Conservation (phyloP, 148 eudicot genomes). For the Linanthus parryae region DNA sequence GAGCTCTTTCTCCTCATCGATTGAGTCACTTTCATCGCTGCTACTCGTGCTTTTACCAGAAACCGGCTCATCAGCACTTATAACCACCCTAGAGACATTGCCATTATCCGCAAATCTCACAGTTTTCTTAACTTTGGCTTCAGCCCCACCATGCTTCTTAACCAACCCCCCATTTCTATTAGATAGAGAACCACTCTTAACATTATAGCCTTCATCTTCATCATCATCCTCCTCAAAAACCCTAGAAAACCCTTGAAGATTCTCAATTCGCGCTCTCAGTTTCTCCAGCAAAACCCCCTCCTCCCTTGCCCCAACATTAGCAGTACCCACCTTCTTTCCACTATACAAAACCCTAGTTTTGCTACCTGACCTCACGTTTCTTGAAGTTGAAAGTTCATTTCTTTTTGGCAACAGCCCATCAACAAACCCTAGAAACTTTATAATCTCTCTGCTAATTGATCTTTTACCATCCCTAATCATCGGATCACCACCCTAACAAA, state of each 20-base stretch:
- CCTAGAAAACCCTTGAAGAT: slow-evolving; percentile 28
- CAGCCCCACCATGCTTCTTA: slow-evolving; percentile 19
- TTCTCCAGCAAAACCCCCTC: slow-evolving; percentile 31
- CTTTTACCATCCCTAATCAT: slow-evolving; percentile 80
- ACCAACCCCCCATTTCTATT: slow-evolving; percentile 18
- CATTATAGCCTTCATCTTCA: slow-evolving; percentile 24
- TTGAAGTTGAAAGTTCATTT: slow-evolving; percentile 24
- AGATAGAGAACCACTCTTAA: slow-evolving; percentile 15
- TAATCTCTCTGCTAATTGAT: slow-evolving; percentile 51
- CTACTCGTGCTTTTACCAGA: slow-evolving; percentile 21
- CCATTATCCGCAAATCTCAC: slow-evolving; percentile 68
- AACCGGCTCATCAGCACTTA: slow-evolving; percentile 11
- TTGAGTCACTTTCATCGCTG: slow-evolving; percentile 24
- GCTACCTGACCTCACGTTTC: slow-evolving; percentile 31
- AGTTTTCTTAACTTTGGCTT: slow-evolving; percentile 34
- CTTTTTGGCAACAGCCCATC: slow-evolving; percentile 45
- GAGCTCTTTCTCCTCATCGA: slow-evolving; percentile 19
- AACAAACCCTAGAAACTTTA: slow-evolving; percentile 44
- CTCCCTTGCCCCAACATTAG: slow-evolving; percentile 8
- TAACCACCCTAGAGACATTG: slow-evolving; percentile 29
- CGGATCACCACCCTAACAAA: slow-evolving; percentile 64
- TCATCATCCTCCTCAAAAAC: slow-evolving; percentile 39
- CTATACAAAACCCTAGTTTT: slow-evolving; percentile 25
- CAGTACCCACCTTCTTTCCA: slow-evolving; percentile 12
- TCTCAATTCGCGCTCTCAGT: slow-evolving; percentile 41